Conservation (phyloP, 2,329 filamentous ascomycete genomes). For the Beauveria pseudobassiana region DNA sequence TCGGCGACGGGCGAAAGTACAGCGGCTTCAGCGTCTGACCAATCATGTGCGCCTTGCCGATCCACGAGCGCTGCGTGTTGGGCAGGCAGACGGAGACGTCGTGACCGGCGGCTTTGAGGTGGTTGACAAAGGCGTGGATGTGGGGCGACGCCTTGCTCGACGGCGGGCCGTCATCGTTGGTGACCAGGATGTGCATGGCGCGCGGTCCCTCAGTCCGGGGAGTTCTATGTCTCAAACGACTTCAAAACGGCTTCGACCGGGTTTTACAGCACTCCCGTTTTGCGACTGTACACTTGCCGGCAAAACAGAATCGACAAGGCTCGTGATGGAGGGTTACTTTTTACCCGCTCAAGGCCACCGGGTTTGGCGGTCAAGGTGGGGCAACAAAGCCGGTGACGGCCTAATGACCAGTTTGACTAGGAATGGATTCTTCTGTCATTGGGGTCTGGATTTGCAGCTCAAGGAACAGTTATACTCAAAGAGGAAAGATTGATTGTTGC, state of each 20-base stretch:
- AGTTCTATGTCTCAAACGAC: background rate
- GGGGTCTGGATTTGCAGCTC: background rate
- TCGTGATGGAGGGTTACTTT: constrained; percentile 8
- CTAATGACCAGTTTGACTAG: background rate
- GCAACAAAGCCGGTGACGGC: background rate
- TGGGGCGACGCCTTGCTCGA: constrained; percentile 73
- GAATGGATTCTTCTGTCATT: background rate
- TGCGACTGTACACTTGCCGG: background rate
- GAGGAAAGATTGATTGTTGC: background rate
- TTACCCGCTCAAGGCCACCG: background rate
- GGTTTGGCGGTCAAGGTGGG: constrained; percentile 3
- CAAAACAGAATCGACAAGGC: background rate
- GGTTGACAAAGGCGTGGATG: constrained; percentile 64
- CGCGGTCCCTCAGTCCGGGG: background rate
- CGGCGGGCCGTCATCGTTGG: constrained; percentile 77
- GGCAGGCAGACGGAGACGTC: constrained; percentile 87
- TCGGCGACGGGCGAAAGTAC: constrained; percentile 64
- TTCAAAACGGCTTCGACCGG: too few species aligned
- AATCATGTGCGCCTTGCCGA: constrained; percentile 95
- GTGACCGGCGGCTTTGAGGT: constrained; percentile 69
- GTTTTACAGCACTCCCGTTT: background rate
- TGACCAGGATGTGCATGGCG: constrained; percentile 56
- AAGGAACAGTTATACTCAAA: too few species aligned
- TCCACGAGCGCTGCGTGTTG: constrained; percentile 91
- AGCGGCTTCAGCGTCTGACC: constrained; percentile 76